phyloP scores from a whole-genome alignment of 305 asterid genomes.

The Fraxinus nigra region DNA sequence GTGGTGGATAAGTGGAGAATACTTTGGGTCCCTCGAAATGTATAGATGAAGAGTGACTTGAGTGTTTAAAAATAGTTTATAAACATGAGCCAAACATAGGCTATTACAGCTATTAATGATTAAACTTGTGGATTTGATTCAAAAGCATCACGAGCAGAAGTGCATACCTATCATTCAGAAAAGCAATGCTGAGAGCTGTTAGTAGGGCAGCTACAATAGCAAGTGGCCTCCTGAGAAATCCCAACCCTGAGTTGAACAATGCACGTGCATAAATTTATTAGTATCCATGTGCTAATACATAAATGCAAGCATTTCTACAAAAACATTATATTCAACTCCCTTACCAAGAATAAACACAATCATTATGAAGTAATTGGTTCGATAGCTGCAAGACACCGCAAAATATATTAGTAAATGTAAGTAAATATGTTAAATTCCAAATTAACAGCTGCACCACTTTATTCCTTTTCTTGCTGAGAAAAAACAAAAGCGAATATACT shows the following conservation, averaged over 20 bases:
- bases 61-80: not conserved
- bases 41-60: not conserved
- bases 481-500: not conserved
- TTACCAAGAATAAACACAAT: conserved; percentile 77
- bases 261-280: conserved; percentile 8
- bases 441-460: not conserved
- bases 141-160: not conserved
- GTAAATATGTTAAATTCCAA: not conserved
- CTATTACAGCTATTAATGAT: not conserved
- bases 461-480: not conserved
- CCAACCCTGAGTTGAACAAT: conserved; percentile 57
- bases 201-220: conserved; percentile 80
- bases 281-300: not conserved
- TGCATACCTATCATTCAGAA: conserved; percentile 84
- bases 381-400: conserved; percentile 56
- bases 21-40: not conserved
- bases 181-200: conserved; percentile 83
- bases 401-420: conserved; percentile 3
- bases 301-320: not conserved
- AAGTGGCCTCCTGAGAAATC: conserved; percentile 76
- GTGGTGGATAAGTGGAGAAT: not conserved
- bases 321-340: conserved; percentile 24
- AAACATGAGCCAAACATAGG: not conserved
- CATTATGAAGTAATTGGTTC: conserved; percentile 93
- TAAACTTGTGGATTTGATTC: not conserved